A percentile compares a stretch with the other conserved stretches of the same genome.
phyloP scores from a whole-genome alignment of 768 basidiomycete genomes.

The Russula sp. region DNA sequence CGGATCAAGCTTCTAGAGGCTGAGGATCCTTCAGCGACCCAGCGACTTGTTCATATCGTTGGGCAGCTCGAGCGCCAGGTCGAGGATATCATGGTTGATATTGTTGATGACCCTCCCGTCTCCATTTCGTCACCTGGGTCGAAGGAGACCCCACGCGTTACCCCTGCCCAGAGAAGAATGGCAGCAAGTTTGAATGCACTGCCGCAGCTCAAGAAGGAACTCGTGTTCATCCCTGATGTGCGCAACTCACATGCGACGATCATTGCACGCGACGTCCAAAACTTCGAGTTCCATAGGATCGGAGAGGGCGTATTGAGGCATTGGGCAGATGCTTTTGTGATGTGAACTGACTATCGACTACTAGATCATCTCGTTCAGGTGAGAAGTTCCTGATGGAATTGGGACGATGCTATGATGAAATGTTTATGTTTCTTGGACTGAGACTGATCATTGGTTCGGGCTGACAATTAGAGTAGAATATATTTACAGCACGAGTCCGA shows the following conservation, averaged over 20 bases:
- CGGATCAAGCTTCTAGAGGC: constrained; percentile 66
- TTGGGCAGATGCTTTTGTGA: constrained; percentile 62
- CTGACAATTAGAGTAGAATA: no score
- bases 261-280: constrained; percentile 62
- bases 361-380: neutral
- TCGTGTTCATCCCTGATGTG: constrained; percentile 58
- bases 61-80: constrained; percentile 57
- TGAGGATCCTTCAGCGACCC: constrained; percentile 43
- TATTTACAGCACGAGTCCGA: no score
- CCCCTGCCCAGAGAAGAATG: constrained; percentile 55
- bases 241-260: constrained; percentile 71
- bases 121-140: constrained; percentile 13
- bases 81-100: constrained; percentile 58
- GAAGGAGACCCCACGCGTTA: constrained; percentile 40
- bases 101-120: constrained; percentile 44
- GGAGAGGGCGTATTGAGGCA: constrained; percentile 69
- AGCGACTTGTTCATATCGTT: constrained; percentile 56
- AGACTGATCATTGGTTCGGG: no score
- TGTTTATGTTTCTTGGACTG: no score
- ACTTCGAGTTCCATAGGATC: constrained; percentile 52
- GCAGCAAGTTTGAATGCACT: constrained; percentile 62
- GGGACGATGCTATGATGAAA: no score
- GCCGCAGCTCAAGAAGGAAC: constrained; percentile 65
- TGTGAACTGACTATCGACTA: constrained; percentile 33
- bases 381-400: neutral